Evolutionary conservation across 805 yeast genomes (phyloP).

Genomic region (Suhomyces xylopsoci): DNA sequence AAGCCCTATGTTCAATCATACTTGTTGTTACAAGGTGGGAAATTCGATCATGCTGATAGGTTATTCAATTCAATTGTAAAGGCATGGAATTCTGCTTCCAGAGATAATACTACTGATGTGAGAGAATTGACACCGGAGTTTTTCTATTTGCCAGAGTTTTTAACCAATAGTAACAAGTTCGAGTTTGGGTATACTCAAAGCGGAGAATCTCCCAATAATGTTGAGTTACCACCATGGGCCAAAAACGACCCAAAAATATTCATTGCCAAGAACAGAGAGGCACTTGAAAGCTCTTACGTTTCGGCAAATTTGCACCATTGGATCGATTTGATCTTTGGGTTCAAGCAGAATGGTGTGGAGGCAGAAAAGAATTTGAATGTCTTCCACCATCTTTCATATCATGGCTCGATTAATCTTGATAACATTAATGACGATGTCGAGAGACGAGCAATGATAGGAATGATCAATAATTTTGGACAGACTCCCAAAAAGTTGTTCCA

Average conservation of each 20-base stretch:
- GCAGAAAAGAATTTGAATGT: slow-evolving; percentile 71
- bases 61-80: slow-evolving; percentile 70
- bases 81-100: slow-evolving; percentile 78
- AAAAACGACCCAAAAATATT: slow-evolving; percentile 71
- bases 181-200: slow-evolving; percentile 70
- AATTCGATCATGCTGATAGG: slow-evolving; percentile 85
- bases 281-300: slow-evolving; percentile 79
- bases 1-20: slow-evolving; percentile 82
- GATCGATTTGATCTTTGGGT: slow-evolving; percentile 85
- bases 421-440: slow-evolving; percentile 70
- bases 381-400: slow-evolving; percentile 79
- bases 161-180: slow-evolving; percentile 60
- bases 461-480: slow-evolving; percentile 89
- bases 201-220: slow-evolving; percentile 58
- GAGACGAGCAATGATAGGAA: slow-evolving; percentile 72
- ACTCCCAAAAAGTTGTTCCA: slow-evolving; percentile 74
- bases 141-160: slow-evolving; percentile 75
- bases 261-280: slow-evolving; percentile 73
- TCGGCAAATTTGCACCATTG: slow-evolving; percentile 73
- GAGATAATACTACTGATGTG: slow-evolving; percentile 82
- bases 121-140: slow-evolving; percentile 87
- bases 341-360: slow-evolving; percentile 67
- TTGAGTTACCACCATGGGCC: slow-evolving; percentile 81
- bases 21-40: slow-evolving; percentile 78
- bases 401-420: slow-evolving; percentile 79